Conservation (phyloP, 331 rosid genomes). For the Stylosanthes scabra region DNA sequence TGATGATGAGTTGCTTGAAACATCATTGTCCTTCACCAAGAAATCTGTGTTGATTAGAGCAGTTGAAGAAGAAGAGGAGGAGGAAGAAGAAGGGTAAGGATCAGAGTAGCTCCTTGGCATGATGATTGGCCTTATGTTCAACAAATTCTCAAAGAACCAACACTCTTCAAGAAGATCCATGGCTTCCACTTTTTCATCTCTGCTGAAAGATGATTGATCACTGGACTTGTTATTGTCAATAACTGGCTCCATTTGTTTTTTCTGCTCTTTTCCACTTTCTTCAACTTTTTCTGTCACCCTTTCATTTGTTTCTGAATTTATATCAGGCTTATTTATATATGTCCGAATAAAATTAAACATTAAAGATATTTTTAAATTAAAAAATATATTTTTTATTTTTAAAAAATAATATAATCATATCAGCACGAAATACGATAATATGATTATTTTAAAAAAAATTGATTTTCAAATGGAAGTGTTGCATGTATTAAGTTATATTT, state of each 20-base stretch:
- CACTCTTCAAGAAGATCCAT: constrained; percentile 76
- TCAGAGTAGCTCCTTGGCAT: constrained; percentile 72
- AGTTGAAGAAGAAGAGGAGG: constrained; percentile 3
- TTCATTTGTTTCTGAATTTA: constrained; percentile 15
- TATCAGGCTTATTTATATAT: neutral
- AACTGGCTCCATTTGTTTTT: constrained; percentile 56
- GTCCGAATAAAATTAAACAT: no score
- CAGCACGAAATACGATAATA: no score
- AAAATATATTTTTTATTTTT: no score
- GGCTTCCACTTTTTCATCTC: constrained; percentile 55
- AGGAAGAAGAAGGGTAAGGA: constrained; percentile 47
- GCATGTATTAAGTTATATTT: constrained; percentile 38
- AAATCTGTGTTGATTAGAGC: constrained; percentile 43
- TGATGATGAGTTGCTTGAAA: constrained; percentile 34
- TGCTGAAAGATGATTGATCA: constrained; percentile 50
- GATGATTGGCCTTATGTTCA: constrained; percentile 58
- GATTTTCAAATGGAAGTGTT: constrained; percentile 3
- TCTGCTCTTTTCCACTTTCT: constrained; percentile 34
- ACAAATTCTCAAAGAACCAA: constrained; percentile 83
- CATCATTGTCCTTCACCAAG: constrained; percentile 37
- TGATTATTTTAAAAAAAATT: no score
- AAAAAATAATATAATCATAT: no score
- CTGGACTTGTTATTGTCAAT: constrained; percentile 34
- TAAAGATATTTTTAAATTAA: no score
- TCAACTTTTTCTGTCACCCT: neutral